These are phyloP conservation scores for Takakia lepidozioides DNA, from an alignment of 225 moss, liverwort and hornwort species.

Conservation along the genomic window DNA sequence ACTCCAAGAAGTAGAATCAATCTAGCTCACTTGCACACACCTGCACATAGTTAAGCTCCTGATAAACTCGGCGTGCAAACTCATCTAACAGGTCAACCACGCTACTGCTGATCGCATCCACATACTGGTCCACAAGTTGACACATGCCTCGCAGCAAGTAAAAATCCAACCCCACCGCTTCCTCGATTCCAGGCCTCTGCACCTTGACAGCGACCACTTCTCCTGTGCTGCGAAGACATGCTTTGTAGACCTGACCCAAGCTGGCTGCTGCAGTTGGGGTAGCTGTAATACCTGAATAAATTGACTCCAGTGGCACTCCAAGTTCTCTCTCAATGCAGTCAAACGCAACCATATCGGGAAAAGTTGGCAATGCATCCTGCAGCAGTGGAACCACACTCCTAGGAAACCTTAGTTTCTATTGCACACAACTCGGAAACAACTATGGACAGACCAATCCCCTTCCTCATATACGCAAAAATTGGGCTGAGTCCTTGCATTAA, in stretches of 20 bases:
- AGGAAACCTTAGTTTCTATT: no score
- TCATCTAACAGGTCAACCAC: conserved; percentile 75
- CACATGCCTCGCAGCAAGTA: conserved; percentile 75
- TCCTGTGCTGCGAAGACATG: conserved; percentile 55
- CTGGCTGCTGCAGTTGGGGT: conserved; percentile 90
- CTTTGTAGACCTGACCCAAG: conserved; percentile 97
- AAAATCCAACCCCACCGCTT: conserved; percentile 88
- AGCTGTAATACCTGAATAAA: conserved; percentile 69
- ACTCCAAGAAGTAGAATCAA: no score
- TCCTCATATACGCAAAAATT: no score
- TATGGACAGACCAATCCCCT: no score
- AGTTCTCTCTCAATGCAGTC: conserved; percentile 73
- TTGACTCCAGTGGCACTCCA: conserved; percentile 61
- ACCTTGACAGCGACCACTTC: conserved; percentile 90
- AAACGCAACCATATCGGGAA: conserved; percentile 71
- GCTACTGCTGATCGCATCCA: conserved; percentile 65
- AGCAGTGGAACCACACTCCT: no score
- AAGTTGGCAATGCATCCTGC: conserved; percentile 98
- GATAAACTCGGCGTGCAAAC: conserved; percentile 80
- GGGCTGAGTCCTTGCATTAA: no score
- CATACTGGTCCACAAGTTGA: conserved; percentile 68
- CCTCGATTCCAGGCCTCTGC: conserved; percentile 84
- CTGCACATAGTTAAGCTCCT: conserved; percentile 97
- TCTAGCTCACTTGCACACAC: no score
- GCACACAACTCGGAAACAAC: no score